Evolutionary conservation across 768 basidiomycete genomes (phyloP), one percentile per base, ranked within the genome.

Genomic region (Collybiopsis luxurians): DNA sequence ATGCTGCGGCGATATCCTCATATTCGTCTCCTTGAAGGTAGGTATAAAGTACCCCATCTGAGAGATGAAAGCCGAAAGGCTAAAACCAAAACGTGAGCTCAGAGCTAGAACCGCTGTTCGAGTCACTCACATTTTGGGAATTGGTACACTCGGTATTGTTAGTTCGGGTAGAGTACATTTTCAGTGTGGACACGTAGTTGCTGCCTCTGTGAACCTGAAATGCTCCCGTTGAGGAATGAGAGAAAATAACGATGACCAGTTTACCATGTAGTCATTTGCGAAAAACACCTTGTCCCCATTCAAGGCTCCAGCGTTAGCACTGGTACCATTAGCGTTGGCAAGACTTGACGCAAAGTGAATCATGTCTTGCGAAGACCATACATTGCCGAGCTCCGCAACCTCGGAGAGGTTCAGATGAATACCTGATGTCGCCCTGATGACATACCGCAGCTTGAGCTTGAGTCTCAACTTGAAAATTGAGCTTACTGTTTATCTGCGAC

Each of bases 1-100:
- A 87, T 2, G 82, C 75, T 2, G 82, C 87, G 3, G 82, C 70
- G 31, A 89, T 89, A 62, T 89, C 86, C 63, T 87, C 84, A 64
- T 89, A 90, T 66, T 90, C 88, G 61, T 81, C 72, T 13, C 88
- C 89, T 48, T 70, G 69, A 23, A 85, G 63, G 67, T 89, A 88
- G 0, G 83, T 89, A 66, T 85, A 83, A 10, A 83, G 66, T 0
- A 78, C 77, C 2, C 87, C 88, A 54, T 88, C 85, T 3, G 85
- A 76, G 7, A 90, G 73, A 63, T 90, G 88, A 71, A 89, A 87
- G 11, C 86, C 87, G 17, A 80, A 68, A 6, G 82, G 84, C 82
- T 83, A 54, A 50, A 24, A 43, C 27, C 24, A 52, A 30, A 36
- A 19, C 17, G 57, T 19, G 40, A 49, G 52, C 58, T 21, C n/a